These are phyloP conservation scores for Trichoderma parareesei DNA, from an alignment of 495 filamentous ascomycete genomes.

Conservation along the genomic window DNA sequence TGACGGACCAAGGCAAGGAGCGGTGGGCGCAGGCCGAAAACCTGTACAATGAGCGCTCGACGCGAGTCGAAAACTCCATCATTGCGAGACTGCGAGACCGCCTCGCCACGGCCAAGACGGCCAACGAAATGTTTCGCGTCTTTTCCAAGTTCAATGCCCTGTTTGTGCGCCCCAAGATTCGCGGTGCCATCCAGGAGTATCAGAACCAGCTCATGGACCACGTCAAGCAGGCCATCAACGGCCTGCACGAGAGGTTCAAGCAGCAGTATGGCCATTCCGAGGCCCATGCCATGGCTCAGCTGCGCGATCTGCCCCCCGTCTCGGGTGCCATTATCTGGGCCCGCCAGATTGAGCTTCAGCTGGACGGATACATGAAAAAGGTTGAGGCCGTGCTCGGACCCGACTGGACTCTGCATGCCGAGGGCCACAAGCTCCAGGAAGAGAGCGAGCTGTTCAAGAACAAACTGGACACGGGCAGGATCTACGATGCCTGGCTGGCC, in stretches of 20 bases:
- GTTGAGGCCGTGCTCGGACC: conserved; percentile 91
- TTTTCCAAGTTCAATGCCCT: conserved; percentile 99
- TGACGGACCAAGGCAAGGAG: conserved; percentile 77
- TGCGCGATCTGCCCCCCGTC: conserved; percentile 89
- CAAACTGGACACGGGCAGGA: conserved; percentile 86
- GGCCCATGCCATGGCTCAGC: conserved; percentile 92
- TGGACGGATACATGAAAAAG: conserved; percentile 93
- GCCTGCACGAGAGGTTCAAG: conserved; percentile 93
- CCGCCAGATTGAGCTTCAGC: conserved; percentile 88
- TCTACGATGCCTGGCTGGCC: conserved; percentile 90
- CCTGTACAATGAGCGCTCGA: conserved; percentile 92
- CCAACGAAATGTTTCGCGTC: conserved; percentile 98
- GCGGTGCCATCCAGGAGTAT: conserved; percentile 94
- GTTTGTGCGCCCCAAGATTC: conserved; percentile 94
- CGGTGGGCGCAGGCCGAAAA: conserved; percentile 89
- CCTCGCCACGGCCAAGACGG: conserved; percentile 86
- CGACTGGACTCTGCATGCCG: conserved; percentile 87
- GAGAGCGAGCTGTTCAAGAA: conserved; percentile 88
- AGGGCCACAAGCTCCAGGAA: conserved; percentile 85
- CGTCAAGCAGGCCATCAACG: conserved; percentile 88
- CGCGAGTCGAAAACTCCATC: conserved; percentile 96
- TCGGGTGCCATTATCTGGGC: conserved; percentile 97
- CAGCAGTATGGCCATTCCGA: conserved; percentile 97
- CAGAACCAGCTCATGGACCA: conserved; percentile 95
- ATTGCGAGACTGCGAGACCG: conserved; percentile 91